These are phyloP conservation scores for Diaporthe citriasiana DNA, from an alignment of 2,329 filamentous ascomycete genomes.

Conservation along the genomic window DNA sequence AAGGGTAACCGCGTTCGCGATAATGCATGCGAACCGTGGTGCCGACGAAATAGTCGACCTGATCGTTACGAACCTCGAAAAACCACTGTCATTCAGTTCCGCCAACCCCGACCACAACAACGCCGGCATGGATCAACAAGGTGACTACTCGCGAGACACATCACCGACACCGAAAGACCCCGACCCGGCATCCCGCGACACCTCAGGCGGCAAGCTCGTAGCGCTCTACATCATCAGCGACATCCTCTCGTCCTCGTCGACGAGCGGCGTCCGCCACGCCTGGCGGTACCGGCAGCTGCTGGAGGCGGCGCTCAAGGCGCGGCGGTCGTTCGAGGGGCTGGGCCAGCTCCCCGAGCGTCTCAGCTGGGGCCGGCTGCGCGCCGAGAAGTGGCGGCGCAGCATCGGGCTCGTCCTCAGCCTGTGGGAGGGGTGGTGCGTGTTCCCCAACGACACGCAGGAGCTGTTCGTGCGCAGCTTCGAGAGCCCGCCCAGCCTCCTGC, in stretches of 20 bases:
- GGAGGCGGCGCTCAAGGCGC: slow-evolving; percentile 77
- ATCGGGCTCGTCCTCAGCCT: slow-evolving; percentile 77
- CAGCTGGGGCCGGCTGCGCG: slow-evolving; percentile 84
- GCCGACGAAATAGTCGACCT: slow-evolving; percentile 93
- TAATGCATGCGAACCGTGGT: slow-evolving; percentile 86
- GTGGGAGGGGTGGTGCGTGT: slow-evolving; percentile 81
- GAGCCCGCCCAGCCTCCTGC: slow-evolving; percentile 70
- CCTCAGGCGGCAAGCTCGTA: slow-evolving; percentile 81
- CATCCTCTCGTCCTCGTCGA: slow-evolving; percentile 82
- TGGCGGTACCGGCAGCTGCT: slow-evolving; percentile 90
- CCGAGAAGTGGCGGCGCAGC: slow-evolving; percentile 88
- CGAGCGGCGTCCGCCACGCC: slow-evolving; percentile 83
- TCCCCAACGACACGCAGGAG: slow-evolving; percentile 81
- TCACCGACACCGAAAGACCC: slow-evolving; percentile 57
- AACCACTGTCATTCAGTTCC: slow-evolving; percentile 79
- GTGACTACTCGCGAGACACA: slow-evolving; percentile 52
- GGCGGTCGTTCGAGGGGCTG: slow-evolving; percentile 80
- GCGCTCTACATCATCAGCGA: slow-evolving; percentile 84
- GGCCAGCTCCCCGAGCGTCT: slow-evolving; percentile 80
- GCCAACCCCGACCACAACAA: slow-evolving; percentile 73
- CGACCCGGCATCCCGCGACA: slow-evolving; percentile 65
- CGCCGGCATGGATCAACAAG: slow-evolving; percentile 53
- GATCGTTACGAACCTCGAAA: slow-evolving; percentile 84
- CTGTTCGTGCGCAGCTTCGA: slow-evolving; percentile 79
- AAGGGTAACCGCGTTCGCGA: slow-evolving; percentile 87